Evolutionary conservation across 2,329 filamentous ascomycete genomes (phyloP).

Genomic region (Cylindrodendrum hubeiense): DNA sequence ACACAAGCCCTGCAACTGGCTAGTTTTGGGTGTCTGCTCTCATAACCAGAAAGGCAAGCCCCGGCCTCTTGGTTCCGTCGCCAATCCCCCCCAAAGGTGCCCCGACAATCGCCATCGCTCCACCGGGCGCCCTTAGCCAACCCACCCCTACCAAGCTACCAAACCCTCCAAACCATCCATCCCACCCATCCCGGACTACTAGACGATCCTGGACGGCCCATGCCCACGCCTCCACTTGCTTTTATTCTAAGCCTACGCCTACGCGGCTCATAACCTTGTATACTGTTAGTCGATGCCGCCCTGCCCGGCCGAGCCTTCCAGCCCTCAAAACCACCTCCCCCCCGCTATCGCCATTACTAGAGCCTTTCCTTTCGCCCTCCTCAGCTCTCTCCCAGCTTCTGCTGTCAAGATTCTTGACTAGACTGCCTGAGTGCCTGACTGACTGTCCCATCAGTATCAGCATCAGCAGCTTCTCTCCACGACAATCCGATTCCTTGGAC

Average conservation of each 20-base stretch:
- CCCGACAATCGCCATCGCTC: slow-evolving; percentile 28
- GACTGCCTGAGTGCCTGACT: slow-evolving; percentile 33
- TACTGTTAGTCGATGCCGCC: slow-evolving; percentile 45
- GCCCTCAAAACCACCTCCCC: slow-evolving; percentile 45
- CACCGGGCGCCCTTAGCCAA: slow-evolving; percentile 24
- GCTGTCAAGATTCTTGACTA: slow-evolving; percentile 38
- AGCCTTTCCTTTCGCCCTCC: slow-evolving; percentile 25
- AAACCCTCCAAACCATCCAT: slow-evolving; percentile 29
- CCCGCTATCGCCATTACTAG: slow-evolving; percentile 33
- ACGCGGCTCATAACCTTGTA: slow-evolving; percentile 47
- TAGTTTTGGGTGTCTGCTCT: slow-evolving; percentile 30
- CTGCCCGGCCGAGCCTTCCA: slow-evolving; percentile 40
- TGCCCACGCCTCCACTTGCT: slow-evolving; percentile 37
- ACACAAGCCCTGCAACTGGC: slow-evolving; percentile 19
- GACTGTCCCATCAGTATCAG: slow-evolving; percentile 39
- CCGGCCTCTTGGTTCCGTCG: slow-evolving; percentile 22
- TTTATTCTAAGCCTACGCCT: slow-evolving; percentile 31
- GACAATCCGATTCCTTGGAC: slow-evolving; percentile 3
- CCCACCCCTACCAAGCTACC: slow-evolving; percentile 27
- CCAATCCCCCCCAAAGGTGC: neutral
- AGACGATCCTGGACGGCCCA: slow-evolving; percentile 35
- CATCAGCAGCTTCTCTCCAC: slow-evolving; percentile 30
- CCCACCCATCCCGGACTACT: slow-evolving; percentile 39
- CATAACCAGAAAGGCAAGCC: slow-evolving; percentile 15
- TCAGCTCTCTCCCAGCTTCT: slow-evolving; percentile 41